Percentiles rank a stretch among this genome's conserved stretches.
phyloP scores from a whole-genome alignment of 176 grass and related monocot species.

The Oryza brachyantha region DNA sequence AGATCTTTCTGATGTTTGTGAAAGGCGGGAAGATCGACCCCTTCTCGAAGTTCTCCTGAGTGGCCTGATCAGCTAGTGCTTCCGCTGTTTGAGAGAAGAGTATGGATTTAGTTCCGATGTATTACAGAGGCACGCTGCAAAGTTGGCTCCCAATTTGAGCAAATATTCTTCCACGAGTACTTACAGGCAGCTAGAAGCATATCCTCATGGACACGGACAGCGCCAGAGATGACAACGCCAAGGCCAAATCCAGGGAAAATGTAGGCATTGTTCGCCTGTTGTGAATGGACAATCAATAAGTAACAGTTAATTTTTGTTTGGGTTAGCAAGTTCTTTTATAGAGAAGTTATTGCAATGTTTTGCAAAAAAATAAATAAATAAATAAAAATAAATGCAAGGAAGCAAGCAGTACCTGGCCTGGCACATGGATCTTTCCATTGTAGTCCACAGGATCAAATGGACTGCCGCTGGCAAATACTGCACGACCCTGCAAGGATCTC shows the following conservation, averaged over 20 bases:
- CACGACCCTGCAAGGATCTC: constrained; percentile 61
- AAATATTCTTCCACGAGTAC: neutral
- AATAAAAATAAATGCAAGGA: too few relatives aligned
- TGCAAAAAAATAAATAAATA: too few relatives aligned
- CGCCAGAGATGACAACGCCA: constrained; percentile 82
- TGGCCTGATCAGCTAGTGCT: constrained; percentile 77
- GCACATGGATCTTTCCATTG: constrained; percentile 60
- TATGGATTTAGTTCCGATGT: neutral
- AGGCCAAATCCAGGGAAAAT: constrained; percentile 98
- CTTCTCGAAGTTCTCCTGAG: constrained; percentile 61
- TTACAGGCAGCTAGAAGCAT: constrained; percentile 99
- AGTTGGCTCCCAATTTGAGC: neutral
- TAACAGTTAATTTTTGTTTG: neutral
- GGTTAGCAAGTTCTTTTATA: neutral
- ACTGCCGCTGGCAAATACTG: constrained; percentile 97
- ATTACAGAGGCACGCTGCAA: too few relatives aligned
- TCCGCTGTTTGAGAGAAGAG: constrained; percentile 53
- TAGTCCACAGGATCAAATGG: constrained; percentile 89
- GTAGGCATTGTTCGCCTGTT: constrained; percentile 96
- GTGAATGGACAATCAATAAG: constrained; percentile 21
- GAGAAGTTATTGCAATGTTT: neutral
- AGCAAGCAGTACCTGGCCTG: constrained; percentile 69
- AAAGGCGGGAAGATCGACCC: constrained; percentile 91
- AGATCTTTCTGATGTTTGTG: constrained; percentile 86
- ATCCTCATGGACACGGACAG: constrained; percentile 83